These are phyloP conservation scores for Penicillium sclerotigenum DNA, from an alignment of 2,329 filamentous ascomycete genomes.

Conservation along the genomic window DNA sequence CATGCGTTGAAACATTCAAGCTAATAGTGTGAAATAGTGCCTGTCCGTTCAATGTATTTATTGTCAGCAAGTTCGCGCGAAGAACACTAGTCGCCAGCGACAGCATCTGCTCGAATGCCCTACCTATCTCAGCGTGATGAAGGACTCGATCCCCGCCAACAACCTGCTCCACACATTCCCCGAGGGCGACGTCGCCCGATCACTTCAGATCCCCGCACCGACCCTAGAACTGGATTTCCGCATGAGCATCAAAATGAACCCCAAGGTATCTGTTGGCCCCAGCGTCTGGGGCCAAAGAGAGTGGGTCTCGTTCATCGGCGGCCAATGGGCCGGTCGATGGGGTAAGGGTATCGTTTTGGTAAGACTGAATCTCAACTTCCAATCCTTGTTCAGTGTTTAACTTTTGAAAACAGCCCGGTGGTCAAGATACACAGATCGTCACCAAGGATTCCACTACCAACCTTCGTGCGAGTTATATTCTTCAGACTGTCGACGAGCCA, in stretches of 20 bases:
- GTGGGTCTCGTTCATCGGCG: conserved; percentile 52
- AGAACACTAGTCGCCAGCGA: conserved; percentile 51
- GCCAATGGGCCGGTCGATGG: conserved; percentile 53
- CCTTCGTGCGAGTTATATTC: conserved; percentile 45
- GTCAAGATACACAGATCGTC: conserved; percentile 50
- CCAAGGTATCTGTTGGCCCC: conserved; percentile 47
- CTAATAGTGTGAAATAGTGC: conserved; percentile 32
- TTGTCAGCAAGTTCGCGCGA: conserved; percentile 50
- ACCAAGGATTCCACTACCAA: conserved; percentile 49
- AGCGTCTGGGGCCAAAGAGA: conserved; percentile 50
- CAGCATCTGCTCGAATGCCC: conserved; percentile 50
- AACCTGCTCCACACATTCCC: conserved; percentile 52
- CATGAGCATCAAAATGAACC: conserved; percentile 53
- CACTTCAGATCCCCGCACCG: conserved; percentile 47
- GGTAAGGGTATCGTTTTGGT: conserved; percentile 52
- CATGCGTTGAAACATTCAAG: neutral
- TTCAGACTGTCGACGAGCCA: conserved; percentile 52
- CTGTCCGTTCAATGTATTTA: conserved; percentile 51
- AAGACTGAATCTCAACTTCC: conserved; percentile 14
- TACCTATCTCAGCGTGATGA: conserved; percentile 52
- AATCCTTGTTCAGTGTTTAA: neutral
- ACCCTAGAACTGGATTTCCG: conserved; percentile 52
- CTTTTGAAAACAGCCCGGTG: conserved; percentile 42
- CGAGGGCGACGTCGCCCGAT: conserved; percentile 49
- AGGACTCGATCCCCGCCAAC: conserved; percentile 52